Base-by-base conservation (phyloP, 352 stramenopile genomes). In the Phytophthora litchii region DNA sequence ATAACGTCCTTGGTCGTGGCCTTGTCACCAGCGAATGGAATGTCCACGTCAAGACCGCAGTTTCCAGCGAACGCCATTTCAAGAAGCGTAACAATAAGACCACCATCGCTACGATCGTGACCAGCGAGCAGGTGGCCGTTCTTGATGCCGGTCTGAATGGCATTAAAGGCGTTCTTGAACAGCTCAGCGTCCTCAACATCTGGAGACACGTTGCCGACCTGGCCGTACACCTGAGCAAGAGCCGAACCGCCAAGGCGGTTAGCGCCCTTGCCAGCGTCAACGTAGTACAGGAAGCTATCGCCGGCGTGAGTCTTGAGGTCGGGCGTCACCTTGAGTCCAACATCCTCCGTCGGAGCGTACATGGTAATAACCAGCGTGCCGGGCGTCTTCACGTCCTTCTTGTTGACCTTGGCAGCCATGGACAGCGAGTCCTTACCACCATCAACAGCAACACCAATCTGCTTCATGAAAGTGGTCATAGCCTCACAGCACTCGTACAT, bases 11-110 rank as follows among this genome's bases (percentile, higher is more conserved):
- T 83, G 10, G 76, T 88, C 17, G 80, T 77, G 4, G 49, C 49
- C 29, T 80, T 76, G 35, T 51, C 66, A 31, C 58, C 52, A 9
- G 72, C 12, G 32, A 74, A 78, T 8, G 80, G 90, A 47, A 99
- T 83, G 55, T 97, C 76, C 7, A 99, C 82, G 29, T 97, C 76
- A 12, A 99, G 73, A 31, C 97, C 97, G 64, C 97, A 98, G 80
- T 99, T 98, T 50, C 98, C 97, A 17, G 95, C 92, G 68, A 99
- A 99, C 1, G 96, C 95, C 98, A 99, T 99, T 76, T 99, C 97
- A 12, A 99, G 67, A 8, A 99, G 73, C 17, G 94, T 89, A 7
- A 97, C 89, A 21, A 98, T 82, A 19, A 99, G 80, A 67, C 98
- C 98, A 64, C 98, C 98, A 78, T 99, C 98, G 43, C 93, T 99